Base-by-base conservation (phyloP, 202 grass and related monocot species). In the Tripidium arundinaceum region DNA sequence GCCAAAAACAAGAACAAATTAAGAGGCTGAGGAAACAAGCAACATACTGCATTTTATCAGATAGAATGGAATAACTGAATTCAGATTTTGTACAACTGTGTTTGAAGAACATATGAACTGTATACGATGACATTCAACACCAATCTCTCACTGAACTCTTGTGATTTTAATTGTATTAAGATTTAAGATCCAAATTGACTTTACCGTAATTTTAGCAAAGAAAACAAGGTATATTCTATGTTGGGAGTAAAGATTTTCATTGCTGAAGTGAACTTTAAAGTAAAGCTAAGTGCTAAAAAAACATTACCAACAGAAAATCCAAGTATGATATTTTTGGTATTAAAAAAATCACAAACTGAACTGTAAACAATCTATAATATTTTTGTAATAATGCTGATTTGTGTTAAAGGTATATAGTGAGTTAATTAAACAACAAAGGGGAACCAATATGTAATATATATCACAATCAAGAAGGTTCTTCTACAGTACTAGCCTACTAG, bases 341-440 rank as follows among this genome's bases (percentile, higher is more conserved):
- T n/a, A n/a, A n/a, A n/a, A 31, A 31, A 27, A 4, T n/a, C 49
- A 68, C 65, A 46, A 72, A 52, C 18, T 52, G 18, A n/a, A 55
- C 1, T 54, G 29, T 19, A 29, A 31, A 27, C n/a, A 55, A 65
- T 55, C 26, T 38, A 26, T 55, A 33, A 36, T 37, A 36, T 16
- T 21, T 63, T 61, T 34, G n/a, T 58, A 81, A 40, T 24, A 61
- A 52, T 58, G 75, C 24, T 75, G 5, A 28, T 34, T 67, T 45
- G 26, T 8, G 38, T 31, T 37, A 34, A 7, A 72, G 73, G 22
- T 47, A 25, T 68, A 29, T 59, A 39, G 14, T 86, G 42, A 68
- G 18, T 75, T 62, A 63, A 54, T 62, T 84, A 88, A 26, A 57
- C 26, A 28, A 63, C 14, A 80, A 85, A 81, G 71, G 45, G n/a